Conservation (phyloP, 495 filamentous ascomycete species). For the Lepraria neglecta region DNA sequence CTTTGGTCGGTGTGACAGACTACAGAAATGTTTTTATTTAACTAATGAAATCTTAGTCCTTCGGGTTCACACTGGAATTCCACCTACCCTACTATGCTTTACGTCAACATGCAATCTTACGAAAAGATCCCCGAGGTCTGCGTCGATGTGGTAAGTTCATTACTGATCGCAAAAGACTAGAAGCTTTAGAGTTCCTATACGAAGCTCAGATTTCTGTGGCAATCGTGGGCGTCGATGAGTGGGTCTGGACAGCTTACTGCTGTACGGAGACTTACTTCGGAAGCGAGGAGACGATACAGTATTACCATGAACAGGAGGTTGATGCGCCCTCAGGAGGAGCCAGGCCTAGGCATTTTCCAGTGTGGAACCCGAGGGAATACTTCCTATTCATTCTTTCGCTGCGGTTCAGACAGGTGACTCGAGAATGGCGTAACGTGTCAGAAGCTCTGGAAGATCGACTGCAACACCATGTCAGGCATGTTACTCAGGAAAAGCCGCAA, state of each 20-base stretch:
- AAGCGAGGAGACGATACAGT: conserved; percentile 17
- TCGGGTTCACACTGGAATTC: not conserved
- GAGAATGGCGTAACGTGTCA: not conserved
- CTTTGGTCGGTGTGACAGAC: not conserved
- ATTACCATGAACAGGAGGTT: conserved; percentile 1
- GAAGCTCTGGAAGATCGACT: not conserved
- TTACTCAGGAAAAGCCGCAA: not conserved
- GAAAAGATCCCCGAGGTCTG: not conserved
- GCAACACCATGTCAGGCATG: not conserved
- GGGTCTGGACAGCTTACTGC: conserved; percentile 27
- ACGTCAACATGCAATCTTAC: not conserved
- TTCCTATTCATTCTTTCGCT: not conserved
- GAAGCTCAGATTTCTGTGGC: conserved; percentile 2
- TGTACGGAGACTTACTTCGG: conserved; percentile 31
- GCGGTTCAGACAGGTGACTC: not conserved
- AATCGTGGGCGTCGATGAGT: not conserved
- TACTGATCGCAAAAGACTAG: not conserved
- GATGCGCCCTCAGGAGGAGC: conserved; percentile 14
- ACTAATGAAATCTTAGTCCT: not conserved
- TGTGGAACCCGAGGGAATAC: not conserved
- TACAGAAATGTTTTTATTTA: not conserved
- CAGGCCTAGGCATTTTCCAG: not conserved
- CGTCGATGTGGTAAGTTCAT: conserved; percentile 1
- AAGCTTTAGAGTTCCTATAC: not conserved
- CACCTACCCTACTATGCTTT: not conserved